These are phyloP conservation scores for Fremontodendron californicum DNA, from an alignment of 345 rosid genomes.

Conservation along the genomic window DNA sequence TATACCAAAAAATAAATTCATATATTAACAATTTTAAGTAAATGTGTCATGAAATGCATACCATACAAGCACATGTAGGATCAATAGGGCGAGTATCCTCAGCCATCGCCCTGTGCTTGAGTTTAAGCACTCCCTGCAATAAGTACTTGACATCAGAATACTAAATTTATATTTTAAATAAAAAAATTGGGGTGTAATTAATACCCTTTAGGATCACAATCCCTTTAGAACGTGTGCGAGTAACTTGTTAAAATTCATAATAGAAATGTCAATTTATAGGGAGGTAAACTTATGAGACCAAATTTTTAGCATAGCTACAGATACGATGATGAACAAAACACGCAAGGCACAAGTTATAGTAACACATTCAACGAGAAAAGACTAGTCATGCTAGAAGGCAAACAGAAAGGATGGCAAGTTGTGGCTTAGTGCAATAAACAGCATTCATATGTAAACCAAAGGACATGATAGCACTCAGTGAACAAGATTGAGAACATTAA, in stretches of 20 bases:
- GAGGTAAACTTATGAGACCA: background rate
- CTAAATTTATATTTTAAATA: background rate
- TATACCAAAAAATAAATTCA: background rate
- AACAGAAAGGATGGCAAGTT: background rate
- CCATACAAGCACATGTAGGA: conserved; percentile 70
- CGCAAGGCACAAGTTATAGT: background rate
- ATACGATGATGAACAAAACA: background rate
- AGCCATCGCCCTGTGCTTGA: conserved; percentile 64
- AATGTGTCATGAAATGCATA: conserved; percentile 21
- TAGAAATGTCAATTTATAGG: background rate
- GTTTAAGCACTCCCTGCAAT: conserved; percentile 66
- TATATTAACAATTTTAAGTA: conserved; percentile 1
- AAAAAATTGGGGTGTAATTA: background rate
- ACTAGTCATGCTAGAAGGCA: background rate
- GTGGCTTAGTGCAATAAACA: background rate
- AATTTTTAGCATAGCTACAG: background rate
- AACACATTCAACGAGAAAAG: background rate
- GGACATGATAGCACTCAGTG: background rate
- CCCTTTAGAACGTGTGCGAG: background rate
- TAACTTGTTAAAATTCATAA: conserved; percentile 6
- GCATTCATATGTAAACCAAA: background rate
- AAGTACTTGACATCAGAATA: background rate
- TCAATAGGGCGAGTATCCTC: conserved; percentile 63
- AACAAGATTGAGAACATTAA: background rate
- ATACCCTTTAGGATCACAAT: background rate